Evolutionary conservation across 176 grass and related monocot species (phyloP).

Genomic region (Musa schizocarpa): DNA sequence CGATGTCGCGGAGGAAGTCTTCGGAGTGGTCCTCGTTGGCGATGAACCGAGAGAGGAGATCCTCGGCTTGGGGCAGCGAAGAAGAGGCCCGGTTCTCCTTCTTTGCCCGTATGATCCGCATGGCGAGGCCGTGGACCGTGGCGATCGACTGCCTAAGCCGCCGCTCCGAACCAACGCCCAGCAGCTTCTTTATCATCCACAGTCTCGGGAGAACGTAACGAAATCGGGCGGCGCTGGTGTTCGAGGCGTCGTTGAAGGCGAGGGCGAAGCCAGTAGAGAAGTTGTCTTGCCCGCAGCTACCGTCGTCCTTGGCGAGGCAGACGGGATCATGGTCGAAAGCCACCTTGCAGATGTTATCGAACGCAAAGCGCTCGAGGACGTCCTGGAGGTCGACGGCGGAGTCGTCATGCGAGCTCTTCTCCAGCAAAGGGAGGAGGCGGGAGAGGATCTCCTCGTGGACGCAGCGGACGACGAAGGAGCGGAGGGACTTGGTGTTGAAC

Average conservation of each 20-base stretch:
- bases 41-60: conserved; percentile 55
- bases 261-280: conserved; percentile 31
- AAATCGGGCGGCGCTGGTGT: conserved; percentile 47
- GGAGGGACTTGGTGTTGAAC: conserved; percentile 11
- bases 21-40: conserved; percentile 32
- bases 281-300: neutral
- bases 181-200: conserved; percentile 47
- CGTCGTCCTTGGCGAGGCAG: conserved; percentile 21
- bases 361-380: conserved; percentile 51
- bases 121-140: conserved; percentile 44
- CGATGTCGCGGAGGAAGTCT: conserved; percentile 62
- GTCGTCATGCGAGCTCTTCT: neutral
- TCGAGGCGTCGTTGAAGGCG: conserved; percentile 49
- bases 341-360: conserved; percentile 68
- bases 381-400: conserved; percentile 43
- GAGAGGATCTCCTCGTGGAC: neutral
- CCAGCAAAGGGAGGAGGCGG: conserved; percentile 28
- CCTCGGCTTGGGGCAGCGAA: conserved; percentile 26
- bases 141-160: conserved; percentile 39
- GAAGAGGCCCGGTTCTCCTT: conserved; percentile 22
- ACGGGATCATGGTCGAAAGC: conserved; percentile 51
- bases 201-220: conserved; percentile 39
- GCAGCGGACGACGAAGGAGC: neutral
- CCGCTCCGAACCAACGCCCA: conserved; percentile 44
- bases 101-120: conserved; percentile 36